Conservation (phyloP, 345 rosid species). For the Eucalyptus microcorys region DNA sequence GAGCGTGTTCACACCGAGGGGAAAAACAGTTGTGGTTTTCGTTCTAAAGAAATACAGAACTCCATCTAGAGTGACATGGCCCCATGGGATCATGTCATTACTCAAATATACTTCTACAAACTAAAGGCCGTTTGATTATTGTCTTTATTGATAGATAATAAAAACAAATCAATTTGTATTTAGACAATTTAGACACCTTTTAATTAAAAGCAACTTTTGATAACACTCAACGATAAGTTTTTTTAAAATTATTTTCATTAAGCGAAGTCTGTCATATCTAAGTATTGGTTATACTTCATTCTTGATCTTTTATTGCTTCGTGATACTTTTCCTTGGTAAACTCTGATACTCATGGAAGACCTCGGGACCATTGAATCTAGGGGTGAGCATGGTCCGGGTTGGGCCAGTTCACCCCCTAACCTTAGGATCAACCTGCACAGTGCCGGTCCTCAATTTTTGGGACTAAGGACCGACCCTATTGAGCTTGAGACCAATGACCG, state of each 20-base stretch:
- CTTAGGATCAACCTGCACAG: too few species aligned
- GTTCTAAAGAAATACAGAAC: neutral
- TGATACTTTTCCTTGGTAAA: neutral
- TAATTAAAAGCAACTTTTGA: neutral
- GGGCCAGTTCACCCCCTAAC: too few species aligned
- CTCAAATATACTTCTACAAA: neutral
- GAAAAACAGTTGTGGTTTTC: neutral
- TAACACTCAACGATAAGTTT: neutral
- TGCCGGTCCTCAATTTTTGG: too few species aligned
- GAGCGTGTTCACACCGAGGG: neutral
- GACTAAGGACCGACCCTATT: too few species aligned
- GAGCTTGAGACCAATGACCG: too few species aligned
- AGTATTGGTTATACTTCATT: neutral
- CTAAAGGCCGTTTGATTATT: neutral
- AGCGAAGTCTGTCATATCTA: neutral
- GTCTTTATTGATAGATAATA: neutral
- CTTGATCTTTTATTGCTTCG: neutral
- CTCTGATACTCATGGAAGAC: neutral
- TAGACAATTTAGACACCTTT: neutral
- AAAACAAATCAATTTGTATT: neutral
- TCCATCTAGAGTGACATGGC: neutral
- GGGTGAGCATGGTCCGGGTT: too few species aligned
- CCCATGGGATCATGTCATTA: neutral
- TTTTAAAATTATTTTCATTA: neutral
- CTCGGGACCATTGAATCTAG: neutral